These are phyloP conservation scores for Coffea canephora DNA, from an alignment of 257 asterid species.

Conservation along the genomic window DNA sequence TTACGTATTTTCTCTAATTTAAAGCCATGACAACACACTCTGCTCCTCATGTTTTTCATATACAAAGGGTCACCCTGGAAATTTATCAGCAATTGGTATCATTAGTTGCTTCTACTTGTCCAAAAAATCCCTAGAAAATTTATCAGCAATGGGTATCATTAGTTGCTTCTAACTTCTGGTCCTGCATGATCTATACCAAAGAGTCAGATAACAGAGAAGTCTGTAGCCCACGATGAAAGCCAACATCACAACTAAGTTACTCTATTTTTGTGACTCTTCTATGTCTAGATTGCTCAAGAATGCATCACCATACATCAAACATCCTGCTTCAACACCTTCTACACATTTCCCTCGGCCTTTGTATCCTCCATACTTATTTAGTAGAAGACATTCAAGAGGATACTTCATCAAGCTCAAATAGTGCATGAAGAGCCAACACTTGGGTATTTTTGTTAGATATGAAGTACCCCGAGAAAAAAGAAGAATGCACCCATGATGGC, in stretches of 20 bases:
- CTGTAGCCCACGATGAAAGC: slow-evolving; percentile 60
- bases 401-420: slow-evolving; percentile 72
- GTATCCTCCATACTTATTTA: slow-evolving; percentile 71
- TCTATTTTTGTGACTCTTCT: slow-evolving; percentile 63
- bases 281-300: slow-evolving; percentile 50
- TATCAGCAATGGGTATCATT: background rate
- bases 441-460: slow-evolving; percentile 57
- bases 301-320: slow-evolving; percentile 49
- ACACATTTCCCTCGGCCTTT: slow-evolving; percentile 49
- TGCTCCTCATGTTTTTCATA: too few species aligned
- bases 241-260: slow-evolving; percentile 51
- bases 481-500: slow-evolving; percentile 60
- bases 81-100: too few species aligned
- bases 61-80: too few species aligned
- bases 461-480: slow-evolving; percentile 81
- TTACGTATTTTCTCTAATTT: too few species aligned
- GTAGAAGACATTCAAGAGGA: slow-evolving; percentile 72
- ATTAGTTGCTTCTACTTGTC: background rate
- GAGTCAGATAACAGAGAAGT: slow-evolving; percentile 44
- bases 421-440: slow-evolving; percentile 62
- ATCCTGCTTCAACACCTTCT: slow-evolving; percentile 39
- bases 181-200: slow-evolving; percentile 46
- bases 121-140: too few species aligned
- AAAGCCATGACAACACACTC: too few species aligned
- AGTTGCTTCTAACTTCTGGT: slow-evolving; percentile 23